Base-by-base conservation (phyloP, 2,329 filamentous ascomycete genomes). In the Phialophora chinensis region DNA sequence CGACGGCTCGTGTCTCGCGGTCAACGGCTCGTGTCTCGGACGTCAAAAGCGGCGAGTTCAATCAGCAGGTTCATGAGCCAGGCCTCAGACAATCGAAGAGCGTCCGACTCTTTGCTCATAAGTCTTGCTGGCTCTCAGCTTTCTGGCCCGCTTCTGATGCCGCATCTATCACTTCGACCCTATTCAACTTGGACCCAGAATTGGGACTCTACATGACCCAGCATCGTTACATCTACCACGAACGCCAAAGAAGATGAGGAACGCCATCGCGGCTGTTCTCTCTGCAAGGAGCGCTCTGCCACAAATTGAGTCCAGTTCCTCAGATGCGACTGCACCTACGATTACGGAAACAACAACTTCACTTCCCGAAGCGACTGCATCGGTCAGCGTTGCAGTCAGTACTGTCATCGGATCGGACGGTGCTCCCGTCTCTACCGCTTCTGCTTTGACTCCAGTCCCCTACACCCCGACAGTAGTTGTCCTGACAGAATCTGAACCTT, bases 291-390 rank as follows among this genome's bases (percentile, higher is more conserved):
- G 38, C 17, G 14, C 38, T 17, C 17, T 44, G 38, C 38, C 38
- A n/a, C 38, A 44, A n/a, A 2, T 0, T 6, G 2, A 8, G 11
- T 3, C 17, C 0, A 2, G 1, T 44, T 3, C 38, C 38, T n/a
- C 14, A 5, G 17, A 1, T 44, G 2, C 38, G 17, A 2, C 14
- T 6, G 0, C 17, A n/a, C 5, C 38, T n/a, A 2, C 38, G n/a
- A 2, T 17, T 44, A 44, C 38, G 38, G 17, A n/a, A 44, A n/a
- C 17, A 44, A 44, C 38, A n/a, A 8, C 35, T 42, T 42, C 38
- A 20, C 14, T n/a, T 44, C 38, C 38, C 17, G 38, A n/a, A n/a
- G 17, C 38, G 38, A 44, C 17, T n/a, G 8, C 14, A 8, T n/a
- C 5, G 17, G 8, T 44, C 38, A n/a, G 7, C 38, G 17, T 44